Percentiles rank a stretch among this genome's conserved stretches.
Conservation (phyloP, 495 filamentous ascomycete species). For the Venustampulla echinocandica region DNA sequence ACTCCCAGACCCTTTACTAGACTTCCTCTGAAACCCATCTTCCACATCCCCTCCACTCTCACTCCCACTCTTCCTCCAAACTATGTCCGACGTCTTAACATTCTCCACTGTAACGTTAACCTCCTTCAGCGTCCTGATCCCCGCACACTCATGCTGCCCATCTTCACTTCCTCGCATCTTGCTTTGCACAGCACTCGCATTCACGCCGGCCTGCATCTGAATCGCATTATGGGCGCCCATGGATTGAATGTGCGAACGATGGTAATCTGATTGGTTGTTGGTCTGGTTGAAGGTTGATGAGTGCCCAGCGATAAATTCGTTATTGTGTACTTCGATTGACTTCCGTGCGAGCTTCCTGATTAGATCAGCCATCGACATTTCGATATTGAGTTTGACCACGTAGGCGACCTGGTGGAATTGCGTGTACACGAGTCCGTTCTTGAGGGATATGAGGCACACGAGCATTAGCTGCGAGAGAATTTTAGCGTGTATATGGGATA, state of each 20-base stretch:
- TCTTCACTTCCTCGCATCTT: not conserved
- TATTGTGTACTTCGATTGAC: no score
- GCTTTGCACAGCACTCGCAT: not conserved
- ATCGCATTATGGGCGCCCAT: not conserved
- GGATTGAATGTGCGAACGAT: not conserved
- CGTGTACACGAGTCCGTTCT: constrained; percentile 30
- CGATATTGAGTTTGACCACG: constrained; percentile 44
- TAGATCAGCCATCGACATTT: constrained; percentile 40
- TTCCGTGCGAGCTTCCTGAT: constrained; percentile 27
- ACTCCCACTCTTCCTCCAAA: constrained; percentile 2
- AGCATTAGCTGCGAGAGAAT: constrained; percentile 22
- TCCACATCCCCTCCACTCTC: constrained; percentile 1
- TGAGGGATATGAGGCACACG: constrained; percentile 27
- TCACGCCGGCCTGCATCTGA: not conserved
- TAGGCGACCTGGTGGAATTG: constrained; percentile 45
- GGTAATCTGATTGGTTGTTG: not conserved
- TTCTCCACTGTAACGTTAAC: constrained; percentile 1
- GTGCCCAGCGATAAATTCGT: not conserved
- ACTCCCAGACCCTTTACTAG: no score
- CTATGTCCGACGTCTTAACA: not conserved
- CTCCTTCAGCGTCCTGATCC: constrained; percentile 3
- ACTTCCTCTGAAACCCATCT: no score
- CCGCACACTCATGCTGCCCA: not conserved
- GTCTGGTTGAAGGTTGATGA: not conserved
- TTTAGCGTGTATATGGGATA: not conserved